A percentile compares a stretch with the other conserved stretches of the same genome.
Conservation (phyloP, 1,284 basidiomycete species). For the Leccinum subatratum region DNA sequence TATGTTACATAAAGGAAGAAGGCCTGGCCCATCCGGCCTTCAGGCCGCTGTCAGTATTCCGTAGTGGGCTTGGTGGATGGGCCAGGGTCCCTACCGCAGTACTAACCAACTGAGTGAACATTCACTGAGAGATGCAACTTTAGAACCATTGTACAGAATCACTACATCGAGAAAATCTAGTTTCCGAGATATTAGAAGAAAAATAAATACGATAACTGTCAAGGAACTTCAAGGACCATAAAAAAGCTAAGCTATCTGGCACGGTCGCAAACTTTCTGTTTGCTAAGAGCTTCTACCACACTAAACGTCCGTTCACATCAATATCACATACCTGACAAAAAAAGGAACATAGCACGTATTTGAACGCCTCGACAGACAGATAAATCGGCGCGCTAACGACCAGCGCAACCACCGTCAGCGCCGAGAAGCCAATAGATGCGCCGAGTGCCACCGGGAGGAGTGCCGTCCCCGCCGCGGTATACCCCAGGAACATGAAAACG, state of each 20-base stretch:
- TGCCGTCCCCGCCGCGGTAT: not conserved
- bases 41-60: no score
- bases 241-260: not conserved
- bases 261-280: not conserved
- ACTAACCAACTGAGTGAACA: no score
- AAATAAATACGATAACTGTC: not conserved
- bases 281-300: not conserved
- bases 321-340: not conserved
- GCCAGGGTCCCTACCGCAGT: no score
- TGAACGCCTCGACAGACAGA: not conserved
- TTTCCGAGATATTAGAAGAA: not conserved
- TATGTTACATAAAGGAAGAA: no score
- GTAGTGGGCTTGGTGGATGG: no score
- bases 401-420: not conserved
- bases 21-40: no score
- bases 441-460: not conserved
- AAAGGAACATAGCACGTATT: not conserved
- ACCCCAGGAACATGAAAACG: not conserved
- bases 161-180: not conserved
- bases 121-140: no score
- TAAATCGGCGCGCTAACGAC: not conserved
- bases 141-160: no score
- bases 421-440: not conserved
- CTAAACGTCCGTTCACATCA: not conserved
- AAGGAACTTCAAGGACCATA: not conserved